phyloP scores from a whole-genome alignment of 768 basidiomycete species.

The Lactarius pseudohatsudake region DNA sequence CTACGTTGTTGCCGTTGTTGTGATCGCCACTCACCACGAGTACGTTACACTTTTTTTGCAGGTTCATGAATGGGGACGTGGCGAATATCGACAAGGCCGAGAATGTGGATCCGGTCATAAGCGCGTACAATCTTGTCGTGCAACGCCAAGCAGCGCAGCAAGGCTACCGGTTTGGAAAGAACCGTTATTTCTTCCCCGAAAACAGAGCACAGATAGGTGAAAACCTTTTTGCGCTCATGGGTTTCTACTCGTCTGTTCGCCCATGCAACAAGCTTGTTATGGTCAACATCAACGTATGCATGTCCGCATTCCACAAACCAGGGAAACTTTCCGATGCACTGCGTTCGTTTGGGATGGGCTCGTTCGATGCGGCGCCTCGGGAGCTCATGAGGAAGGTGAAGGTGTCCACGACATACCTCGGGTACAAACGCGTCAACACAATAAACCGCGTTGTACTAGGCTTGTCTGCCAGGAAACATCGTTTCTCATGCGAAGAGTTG shows the following conservation, averaged over 20 bases:
- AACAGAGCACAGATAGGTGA: conserved; percentile 34
- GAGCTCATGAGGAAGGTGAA: conserved; percentile 54
- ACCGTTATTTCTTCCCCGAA: conserved; percentile 61
- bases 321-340: conserved; percentile 66
- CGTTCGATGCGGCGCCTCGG: conserved; percentile 47
- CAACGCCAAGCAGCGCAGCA: conserved; percentile 53
- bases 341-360: conserved; percentile 44
- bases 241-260: conserved; percentile 53
- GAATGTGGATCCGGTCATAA: conserved; percentile 57
- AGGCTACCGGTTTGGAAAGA: conserved; percentile 63
- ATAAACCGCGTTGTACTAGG: conserved; percentile 36
- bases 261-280: conserved; percentile 49
- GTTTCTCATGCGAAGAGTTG: conserved; percentile 58
- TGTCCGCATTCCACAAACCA: conserved; percentile 55
- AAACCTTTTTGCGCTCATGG: conserved; percentile 47
- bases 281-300: conserved; percentile 55
- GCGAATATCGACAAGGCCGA: conserved; percentile 47
- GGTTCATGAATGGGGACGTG: conserved; percentile 55
- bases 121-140: conserved; percentile 65
- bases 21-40: neutral
- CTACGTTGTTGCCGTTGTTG: neutral
- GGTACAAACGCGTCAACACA: conserved; percentile 35
- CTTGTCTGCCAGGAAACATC: conserved; percentile 45
- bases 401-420: conserved; percentile 53
- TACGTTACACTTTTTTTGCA: conserved; percentile 31